A percentile compares a stretch with the other conserved stretches of the same genome.
Evolutionary conservation across 2,329 filamentous ascomycete species (phyloP).

Genomic region (Scopulariopsis brevicaulis): DNA sequence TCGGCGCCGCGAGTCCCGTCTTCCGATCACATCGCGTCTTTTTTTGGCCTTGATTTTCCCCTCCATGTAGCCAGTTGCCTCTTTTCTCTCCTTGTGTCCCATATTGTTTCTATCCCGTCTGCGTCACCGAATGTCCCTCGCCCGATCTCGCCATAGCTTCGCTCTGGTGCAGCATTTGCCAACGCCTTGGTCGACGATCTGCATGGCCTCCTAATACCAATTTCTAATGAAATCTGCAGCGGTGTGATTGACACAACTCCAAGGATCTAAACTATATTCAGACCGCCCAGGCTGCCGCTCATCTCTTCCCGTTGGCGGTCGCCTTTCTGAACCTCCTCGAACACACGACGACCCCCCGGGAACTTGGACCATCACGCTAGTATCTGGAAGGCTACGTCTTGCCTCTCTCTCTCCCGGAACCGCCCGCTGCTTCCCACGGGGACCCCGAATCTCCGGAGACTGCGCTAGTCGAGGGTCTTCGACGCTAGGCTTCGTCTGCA

Average conservation of each 20-base stretch:
- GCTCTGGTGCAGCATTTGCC: background rate
- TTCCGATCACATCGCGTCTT: background rate
- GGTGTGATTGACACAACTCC: background rate
- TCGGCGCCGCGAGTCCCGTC: background rate
- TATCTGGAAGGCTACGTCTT: too few relatives aligned
- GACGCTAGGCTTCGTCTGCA: too few relatives aligned
- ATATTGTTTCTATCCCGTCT: background rate
- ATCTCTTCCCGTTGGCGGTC: background rate
- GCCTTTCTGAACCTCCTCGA: background rate
- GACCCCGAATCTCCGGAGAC: too few relatives aligned
- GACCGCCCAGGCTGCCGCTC: background rate
- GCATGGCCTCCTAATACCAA: background rate
- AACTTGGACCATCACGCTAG: background rate
- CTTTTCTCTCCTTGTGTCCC: background rate
- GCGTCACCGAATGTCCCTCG: background rate
- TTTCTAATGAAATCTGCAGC: background rate
- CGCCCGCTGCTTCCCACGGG: too few relatives aligned
- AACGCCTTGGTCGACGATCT: background rate
- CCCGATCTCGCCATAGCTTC: background rate
- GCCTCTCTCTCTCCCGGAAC: too few relatives aligned
- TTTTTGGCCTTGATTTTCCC: background rate
- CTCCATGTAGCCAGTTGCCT: background rate
- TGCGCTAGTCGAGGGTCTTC: too few relatives aligned
- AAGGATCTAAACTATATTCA: background rate
- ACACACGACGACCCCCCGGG: background rate